Percentiles rank a stretch among this genome's conserved stretches.
phyloP scores from a whole-genome alignment of 2,329 filamentous ascomycete species.

The Sporothrix pallida region DNA sequence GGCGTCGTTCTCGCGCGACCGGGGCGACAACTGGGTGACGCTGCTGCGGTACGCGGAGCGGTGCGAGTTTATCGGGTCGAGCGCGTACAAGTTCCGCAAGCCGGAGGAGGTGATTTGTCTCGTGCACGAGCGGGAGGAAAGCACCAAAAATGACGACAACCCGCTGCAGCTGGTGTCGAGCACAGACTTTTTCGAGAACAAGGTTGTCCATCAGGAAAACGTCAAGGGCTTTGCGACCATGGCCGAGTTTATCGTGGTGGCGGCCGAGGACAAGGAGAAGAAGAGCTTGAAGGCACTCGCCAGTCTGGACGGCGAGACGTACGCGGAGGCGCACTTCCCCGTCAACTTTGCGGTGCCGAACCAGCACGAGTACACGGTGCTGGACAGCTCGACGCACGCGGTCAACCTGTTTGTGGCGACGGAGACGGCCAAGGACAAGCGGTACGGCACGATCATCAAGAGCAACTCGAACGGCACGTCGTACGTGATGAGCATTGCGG shows the following conservation, averaged over 20 bases:
- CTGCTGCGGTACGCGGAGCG: conserved; percentile 75
- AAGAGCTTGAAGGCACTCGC: conserved; percentile 76
- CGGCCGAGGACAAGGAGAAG: conserved; percentile 71
- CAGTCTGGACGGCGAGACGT: conserved; percentile 82
- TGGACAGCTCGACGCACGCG: conserved; percentile 93
- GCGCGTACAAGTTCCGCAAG: conserved; percentile 59
- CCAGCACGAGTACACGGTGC: conserved; percentile 85
- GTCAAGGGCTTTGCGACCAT: conserved; percentile 90
- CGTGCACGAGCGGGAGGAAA: conserved; percentile 63
- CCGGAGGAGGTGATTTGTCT: conserved; percentile 65
- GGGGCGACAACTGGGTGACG: conserved; percentile 79
- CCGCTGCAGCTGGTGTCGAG: conserved; percentile 75
- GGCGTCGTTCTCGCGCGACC: conserved; percentile 78
- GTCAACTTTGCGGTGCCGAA: conserved; percentile 79
- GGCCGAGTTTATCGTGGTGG: conserved; percentile 94
- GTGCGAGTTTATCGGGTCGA: conserved; percentile 83
- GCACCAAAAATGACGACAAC: conserved; percentile 58
- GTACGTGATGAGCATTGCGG: conserved; percentile 81
- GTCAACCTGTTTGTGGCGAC: conserved; percentile 93
- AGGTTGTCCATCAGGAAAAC: conserved; percentile 67
- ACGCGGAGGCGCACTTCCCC: conserved; percentile 85
- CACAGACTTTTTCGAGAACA: conserved; percentile 74
- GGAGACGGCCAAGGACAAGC: conserved; percentile 65
- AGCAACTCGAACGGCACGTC: conserved; percentile 98
- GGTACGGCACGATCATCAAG: conserved; percentile 90